phyloP scores from a whole-genome alignment of 2,329 filamentous ascomycete genomes.

The Cladophialophora chaetospira region DNA sequence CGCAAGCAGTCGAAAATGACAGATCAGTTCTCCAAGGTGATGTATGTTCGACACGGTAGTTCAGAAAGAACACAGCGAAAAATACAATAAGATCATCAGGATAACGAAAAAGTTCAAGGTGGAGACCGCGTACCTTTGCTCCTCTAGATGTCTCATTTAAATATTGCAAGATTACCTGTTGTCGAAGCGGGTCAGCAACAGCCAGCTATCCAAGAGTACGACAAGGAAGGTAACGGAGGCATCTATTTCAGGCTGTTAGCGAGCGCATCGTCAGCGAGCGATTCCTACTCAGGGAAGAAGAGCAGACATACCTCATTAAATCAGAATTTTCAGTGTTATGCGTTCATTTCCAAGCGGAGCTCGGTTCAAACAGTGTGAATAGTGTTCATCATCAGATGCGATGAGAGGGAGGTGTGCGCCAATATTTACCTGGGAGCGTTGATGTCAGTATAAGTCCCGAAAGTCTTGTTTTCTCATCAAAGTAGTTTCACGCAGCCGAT shows the following conservation, averaged over 20 bases:
- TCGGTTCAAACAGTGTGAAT: conserved; percentile 72
- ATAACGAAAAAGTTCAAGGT: conserved; percentile 11
- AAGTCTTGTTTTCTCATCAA: conserved; percentile 26
- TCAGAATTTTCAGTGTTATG: conserved; percentile 66
- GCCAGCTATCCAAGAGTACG: conserved; percentile 29
- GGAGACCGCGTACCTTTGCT: conserved; percentile 12
- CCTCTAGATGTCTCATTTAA: neutral
- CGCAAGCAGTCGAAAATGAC: too few species aligned
- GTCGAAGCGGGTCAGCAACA: conserved; percentile 8
- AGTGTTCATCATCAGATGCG: conserved; percentile 64
- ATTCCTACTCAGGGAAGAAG: neutral
- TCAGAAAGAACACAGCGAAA: conserved; percentile 68
- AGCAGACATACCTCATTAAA: conserved; percentile 67
- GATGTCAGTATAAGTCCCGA: conserved; percentile 25
- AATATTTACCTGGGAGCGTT: conserved; percentile 35
- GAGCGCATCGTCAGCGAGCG: conserved; percentile 22
- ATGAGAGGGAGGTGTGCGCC: conserved; percentile 23
- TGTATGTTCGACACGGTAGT: conserved; percentile 61
- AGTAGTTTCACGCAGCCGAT: conserved; percentile 38
- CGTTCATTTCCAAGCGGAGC: conserved; percentile 58
- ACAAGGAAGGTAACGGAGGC: conserved; percentile 42
- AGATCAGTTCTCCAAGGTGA: conserved; percentile 69
- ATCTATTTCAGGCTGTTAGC: conserved; percentile 40
- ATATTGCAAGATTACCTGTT: neutral
- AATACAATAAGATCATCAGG: conserved; percentile 62